Evolutionary conservation across 1,284 basidiomycete genomes (phyloP), one percentile per base, ranked within the genome.

Genomic region (Thelephora terrestris): DNA sequence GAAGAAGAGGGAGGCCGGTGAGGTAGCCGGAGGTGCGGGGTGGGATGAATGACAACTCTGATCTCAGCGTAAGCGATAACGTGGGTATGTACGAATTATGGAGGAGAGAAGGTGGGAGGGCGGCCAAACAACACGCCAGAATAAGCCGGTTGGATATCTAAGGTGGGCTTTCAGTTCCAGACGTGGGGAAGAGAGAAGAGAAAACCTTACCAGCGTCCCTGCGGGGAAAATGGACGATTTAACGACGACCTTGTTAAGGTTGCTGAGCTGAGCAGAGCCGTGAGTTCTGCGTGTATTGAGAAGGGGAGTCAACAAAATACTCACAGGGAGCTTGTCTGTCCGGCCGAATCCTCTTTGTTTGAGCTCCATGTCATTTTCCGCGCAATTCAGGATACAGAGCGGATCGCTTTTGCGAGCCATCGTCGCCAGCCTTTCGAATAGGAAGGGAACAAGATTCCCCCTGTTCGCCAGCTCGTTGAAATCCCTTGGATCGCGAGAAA

Each of bases 101-200:
- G 61, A 66, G 67, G 45, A 58, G 59, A 46, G 57, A 67, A 39
- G 65, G 67, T 46, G 64, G 71, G 27, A 67, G 61, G 43, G 62
- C 61, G 47, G 57, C 71, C 50, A 71, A 67, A 4, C 66, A 63
- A 46, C 69, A 66, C 3, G 75, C 71, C 27, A 79, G 55, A 17
- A 86, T 71, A 36, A 78, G 67, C 2, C 78, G 69, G 21, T 65
- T 76, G 3, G 76, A 79, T 32, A 79, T 68, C 81, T 81, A 10
- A 12, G 12, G 14, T 32, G 14, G 9, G 29, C 14, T 32, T 9
- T 10, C 9, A 4, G 14, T 14, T 10, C 12, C 12, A 32, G 9
- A 10, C 12, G 12, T 32, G 14, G 3, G 12, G 29, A 10, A 3
- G 29, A 10, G 9, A 12, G 29, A 32, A 32, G 9, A 14, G 29